phyloP scores from a whole-genome alignment of 768 basidiomycete genomes.

The Trametes cinnabarina region DNA sequence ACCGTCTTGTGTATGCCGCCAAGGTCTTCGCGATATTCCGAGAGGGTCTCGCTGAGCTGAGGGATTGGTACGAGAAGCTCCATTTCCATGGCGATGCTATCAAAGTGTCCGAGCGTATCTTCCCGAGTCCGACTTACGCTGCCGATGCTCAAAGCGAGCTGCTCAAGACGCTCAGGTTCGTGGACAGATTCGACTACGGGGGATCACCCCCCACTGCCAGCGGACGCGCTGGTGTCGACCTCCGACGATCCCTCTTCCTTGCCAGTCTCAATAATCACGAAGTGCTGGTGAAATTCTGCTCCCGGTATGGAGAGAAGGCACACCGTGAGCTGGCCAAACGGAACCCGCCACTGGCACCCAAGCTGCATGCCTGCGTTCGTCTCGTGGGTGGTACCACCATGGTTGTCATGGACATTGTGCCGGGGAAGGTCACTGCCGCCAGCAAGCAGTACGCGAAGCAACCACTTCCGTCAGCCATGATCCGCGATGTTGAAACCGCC shows the following conservation, averaged over 20 bases:
- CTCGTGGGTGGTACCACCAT: neutral
- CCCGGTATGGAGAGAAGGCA: neutral
- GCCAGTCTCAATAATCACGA: neutral
- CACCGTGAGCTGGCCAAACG: neutral
- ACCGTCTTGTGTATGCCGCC: neutral
- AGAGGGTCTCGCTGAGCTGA: neutral
- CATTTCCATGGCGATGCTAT: too few species aligned
- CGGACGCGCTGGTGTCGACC: neutral
- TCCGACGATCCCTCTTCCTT: neutral
- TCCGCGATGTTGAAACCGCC: too few species aligned
- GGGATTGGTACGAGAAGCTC: neutral
- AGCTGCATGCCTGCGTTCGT: neutral
- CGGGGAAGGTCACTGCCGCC: neutral
- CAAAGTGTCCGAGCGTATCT: too few species aligned
- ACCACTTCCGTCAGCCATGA: too few species aligned
- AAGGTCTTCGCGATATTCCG: neutral
- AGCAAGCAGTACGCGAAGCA: too few species aligned
- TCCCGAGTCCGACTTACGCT: too few species aligned
- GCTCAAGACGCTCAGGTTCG: neutral
- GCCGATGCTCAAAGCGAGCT: too few species aligned
- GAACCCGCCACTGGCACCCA: neutral
- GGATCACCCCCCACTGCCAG: too few species aligned
- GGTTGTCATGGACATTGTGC: neutral
- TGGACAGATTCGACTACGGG: neutral
- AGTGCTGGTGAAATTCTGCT: neutral